Evolutionary conservation across 2,329 filamentous ascomycete genomes (phyloP).

Genomic region (Hysterium pulicare): DNA sequence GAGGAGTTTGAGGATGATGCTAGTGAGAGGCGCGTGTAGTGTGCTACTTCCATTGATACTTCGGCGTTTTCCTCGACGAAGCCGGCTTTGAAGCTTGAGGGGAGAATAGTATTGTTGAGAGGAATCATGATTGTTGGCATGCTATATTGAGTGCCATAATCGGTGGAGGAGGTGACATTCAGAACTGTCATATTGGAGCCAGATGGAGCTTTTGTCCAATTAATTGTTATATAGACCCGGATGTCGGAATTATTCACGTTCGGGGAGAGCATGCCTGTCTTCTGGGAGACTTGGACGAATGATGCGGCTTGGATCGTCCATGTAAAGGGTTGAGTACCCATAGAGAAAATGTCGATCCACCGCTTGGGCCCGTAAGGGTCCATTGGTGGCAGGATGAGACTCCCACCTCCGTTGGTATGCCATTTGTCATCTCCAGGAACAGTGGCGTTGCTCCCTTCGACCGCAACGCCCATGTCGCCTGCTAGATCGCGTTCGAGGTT

Average conservation of each 20-base stretch:
- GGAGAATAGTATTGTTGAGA: conserved; percentile 33
- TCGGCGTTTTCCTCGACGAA: conserved; percentile 35
- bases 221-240: conserved; percentile 36
- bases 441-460: conserved; percentile 64
- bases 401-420: conserved; percentile 48
- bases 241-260: conserved; percentile 23
- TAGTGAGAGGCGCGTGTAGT: conserved; percentile 32
- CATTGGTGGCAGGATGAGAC: conserved; percentile 27
- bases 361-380: conserved; percentile 33
- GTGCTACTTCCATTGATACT: conserved; percentile 36
- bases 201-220: conserved; percentile 28
- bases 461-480: conserved; percentile 61
- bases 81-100: conserved; percentile 30
- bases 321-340: conserved; percentile 27
- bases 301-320: conserved; percentile 37
- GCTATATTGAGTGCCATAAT: conserved; percentile 38
- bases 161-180: conserved; percentile 30
- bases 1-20: not conserved
- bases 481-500: conserved; percentile 55
- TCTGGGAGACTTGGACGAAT: conserved; percentile 34
- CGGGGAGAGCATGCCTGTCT: conserved; percentile 28
- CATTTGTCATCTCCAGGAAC: conserved; percentile 65
- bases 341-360: conserved; percentile 36
- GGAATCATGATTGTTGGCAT: conserved; percentile 28
- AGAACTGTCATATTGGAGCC: conserved; percentile 28